These are phyloP conservation scores for Globisporangium echinulatum DNA, from an alignment of 352 stramenopile species.

Conservation along the genomic window DNA sequence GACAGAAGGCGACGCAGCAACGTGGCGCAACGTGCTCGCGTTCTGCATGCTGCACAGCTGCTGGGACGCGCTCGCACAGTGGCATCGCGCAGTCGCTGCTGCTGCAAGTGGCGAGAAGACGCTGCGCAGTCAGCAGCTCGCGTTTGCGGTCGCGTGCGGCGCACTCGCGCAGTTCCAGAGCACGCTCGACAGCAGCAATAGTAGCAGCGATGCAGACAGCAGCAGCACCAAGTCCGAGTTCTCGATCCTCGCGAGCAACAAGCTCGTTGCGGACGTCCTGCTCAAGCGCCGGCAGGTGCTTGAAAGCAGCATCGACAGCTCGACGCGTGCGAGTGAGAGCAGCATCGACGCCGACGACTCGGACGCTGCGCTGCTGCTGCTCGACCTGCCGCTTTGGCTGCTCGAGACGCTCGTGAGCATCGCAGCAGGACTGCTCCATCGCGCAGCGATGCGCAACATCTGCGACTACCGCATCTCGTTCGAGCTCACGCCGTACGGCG, in stretches of 20 bases:
- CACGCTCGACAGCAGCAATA: slow-evolving; percentile 17
- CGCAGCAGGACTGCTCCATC: slow-evolving; percentile 59
- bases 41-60: slow-evolving; percentile 51
- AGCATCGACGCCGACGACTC: slow-evolving; percentile 11
- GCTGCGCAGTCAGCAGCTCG: slow-evolving; percentile 15
- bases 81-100: slow-evolving; percentile 16
- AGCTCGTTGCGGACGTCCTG: slow-evolving; percentile 37
- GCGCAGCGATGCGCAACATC: slow-evolving; percentile 63
- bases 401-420: slow-evolving; percentile 66
- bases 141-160: slow-evolving; percentile 43
- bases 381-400: slow-evolving; percentile 57
- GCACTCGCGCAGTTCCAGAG: slow-evolving; percentile 40
- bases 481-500: slow-evolving; percentile 74
- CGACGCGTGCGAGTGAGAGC: slow-evolving; percentile 4
- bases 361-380: slow-evolving; percentile 24
- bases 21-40: slow-evolving; percentile 37
- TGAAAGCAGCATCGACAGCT: neutral
- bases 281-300: slow-evolving; percentile 32
- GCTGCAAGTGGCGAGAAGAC: neutral
- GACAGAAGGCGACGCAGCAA: neutral
- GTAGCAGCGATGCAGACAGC: neutral
- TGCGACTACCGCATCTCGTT: slow-evolving; percentile 79
- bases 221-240: slow-evolving; percentile 24
- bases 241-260: slow-evolving; percentile 35
- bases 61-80: slow-evolving; percentile 48